A percentile compares a stretch with the other conserved stretches of the same genome.
Evolutionary conservation across 129 eudicot genomes (phyloP).

Genomic region (Pulicaria dysenterica): DNA sequence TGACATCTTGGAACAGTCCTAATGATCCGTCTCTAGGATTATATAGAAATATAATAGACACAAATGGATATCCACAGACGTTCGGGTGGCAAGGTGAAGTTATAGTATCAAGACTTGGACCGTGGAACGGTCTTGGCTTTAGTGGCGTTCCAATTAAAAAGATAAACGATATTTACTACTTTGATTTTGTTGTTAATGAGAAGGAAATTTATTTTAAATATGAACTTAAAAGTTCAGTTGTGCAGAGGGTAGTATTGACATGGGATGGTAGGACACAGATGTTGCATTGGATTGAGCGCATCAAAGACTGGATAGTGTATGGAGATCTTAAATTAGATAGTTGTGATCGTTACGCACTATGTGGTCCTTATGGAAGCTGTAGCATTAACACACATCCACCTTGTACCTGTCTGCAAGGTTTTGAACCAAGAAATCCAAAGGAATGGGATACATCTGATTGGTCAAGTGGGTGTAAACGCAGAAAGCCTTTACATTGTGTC

Average conservation of each 20-base stretch:
- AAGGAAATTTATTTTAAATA: constrained; percentile 21
- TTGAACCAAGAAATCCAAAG: constrained; percentile 9
- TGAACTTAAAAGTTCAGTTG: constrained; percentile 3
- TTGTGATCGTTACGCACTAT: constrained; percentile 22
- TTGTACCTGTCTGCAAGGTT: constrained; percentile 28
- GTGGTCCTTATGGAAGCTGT: constrained; percentile 33
- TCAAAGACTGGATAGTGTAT: constrained; percentile 21
- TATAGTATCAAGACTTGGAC: no score
- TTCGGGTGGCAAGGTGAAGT: no score
- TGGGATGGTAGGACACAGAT: constrained; percentile 14
- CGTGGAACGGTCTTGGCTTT: no score
- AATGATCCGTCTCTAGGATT: no score
- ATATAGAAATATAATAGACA: no score
- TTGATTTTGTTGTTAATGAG: neutral
- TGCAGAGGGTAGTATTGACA: constrained; percentile 1
- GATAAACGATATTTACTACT: neutral
- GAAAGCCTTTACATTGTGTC: constrained; percentile 18
- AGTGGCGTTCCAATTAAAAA: constrained; percentile 1
- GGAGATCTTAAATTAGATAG: neutral
- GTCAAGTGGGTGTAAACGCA: constrained; percentile 30
- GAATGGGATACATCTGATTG: constrained; percentile 19
- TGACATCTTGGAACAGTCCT: no score
- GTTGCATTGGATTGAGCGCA: constrained; percentile 13
- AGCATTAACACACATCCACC: constrained; percentile 6
- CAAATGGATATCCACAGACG: no score